Evolutionary conservation across 176 grass and related monocot genomes (phyloP), one percentile per base, ranked within the genome.

Genomic region (Oropetium thomaeum): DNA sequence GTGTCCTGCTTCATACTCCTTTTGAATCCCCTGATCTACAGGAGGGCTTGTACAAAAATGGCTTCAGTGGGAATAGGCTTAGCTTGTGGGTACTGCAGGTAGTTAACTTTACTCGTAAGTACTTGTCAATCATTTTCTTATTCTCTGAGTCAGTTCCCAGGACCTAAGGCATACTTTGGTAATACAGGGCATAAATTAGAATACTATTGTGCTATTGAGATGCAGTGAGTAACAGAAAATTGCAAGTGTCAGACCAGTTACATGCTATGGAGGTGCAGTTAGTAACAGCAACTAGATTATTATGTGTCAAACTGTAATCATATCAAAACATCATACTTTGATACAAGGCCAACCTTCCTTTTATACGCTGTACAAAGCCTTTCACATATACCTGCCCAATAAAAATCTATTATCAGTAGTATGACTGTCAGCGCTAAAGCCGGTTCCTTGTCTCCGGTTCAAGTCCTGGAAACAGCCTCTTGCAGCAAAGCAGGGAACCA

Each of bases 61-160:
- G 94, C 35, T 93, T 93, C 58, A 85, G 79, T 44, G 90, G 94
- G 28, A 86, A 88, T 82, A 80, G 52, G 47, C 81, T 84, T 19
- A 93, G 94, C 79, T 81, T 93, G 66, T 97, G 94, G 94, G 67
- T 74, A 62, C 71, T 97, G 41, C 94, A 97, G 94, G 94, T 97
- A 73, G 74, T 33, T 71, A 45, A 15, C 55, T 53, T 54, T 7
- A 59, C 58, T 65, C 27, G 7, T 51, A 75, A 58, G 10, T 12
- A 7, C 38, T 31, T 67, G 58, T 62, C 48, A n/a, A n/a, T 58
- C 13, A 45, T 71, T 23, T 1, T 42, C 61, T 61, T 75, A 20
- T 7, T 10, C 29, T 58, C 2, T 59, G 29, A 59, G n/a, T 41
- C 10, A n/a, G 7, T 58, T 45, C 13, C 23, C 61, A 5, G 26